These are phyloP conservation scores for Venturia oleaginea DNA, from an alignment of 2,329 filamentous ascomycete genomes.

Conservation along the genomic window DNA sequence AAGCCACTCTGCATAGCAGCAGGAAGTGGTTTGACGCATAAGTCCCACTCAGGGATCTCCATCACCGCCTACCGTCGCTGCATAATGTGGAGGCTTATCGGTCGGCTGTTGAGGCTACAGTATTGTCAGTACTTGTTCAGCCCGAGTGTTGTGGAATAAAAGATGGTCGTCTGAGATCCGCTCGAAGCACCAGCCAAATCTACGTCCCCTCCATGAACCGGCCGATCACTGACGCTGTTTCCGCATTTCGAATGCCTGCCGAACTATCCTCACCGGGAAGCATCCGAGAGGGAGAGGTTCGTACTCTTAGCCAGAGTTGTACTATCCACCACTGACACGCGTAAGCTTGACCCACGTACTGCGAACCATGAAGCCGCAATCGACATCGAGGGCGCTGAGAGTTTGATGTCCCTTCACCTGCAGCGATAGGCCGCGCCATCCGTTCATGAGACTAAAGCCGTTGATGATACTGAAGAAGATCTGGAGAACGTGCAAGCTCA, in stretches of 20 bases:
- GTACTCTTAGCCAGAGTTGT: slow-evolving; percentile 16
- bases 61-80: slow-evolving; percentile 16
- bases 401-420: slow-evolving; percentile 17
- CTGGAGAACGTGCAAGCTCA: slow-evolving; percentile 16
- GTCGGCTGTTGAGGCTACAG: slow-evolving; percentile 15
- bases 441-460: background rate
- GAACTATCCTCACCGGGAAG: slow-evolving; percentile 16
- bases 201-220: slow-evolving; percentile 15
- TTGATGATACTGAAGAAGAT: slow-evolving; percentile 18
- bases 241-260: slow-evolving; percentile 17
- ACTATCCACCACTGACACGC: slow-evolving; percentile 13
- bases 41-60: slow-evolving; percentile 15
- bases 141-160: slow-evolving; percentile 15
- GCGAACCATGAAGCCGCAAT: slow-evolving; percentile 16
- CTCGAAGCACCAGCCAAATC: slow-evolving; percentile 15
- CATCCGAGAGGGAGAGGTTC: slow-evolving; percentile 16
- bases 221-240: slow-evolving; percentile 17
- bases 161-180: slow-evolving; percentile 16
- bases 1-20: slow-evolving; percentile 16
- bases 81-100: too few species aligned
- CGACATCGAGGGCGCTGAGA: slow-evolving; percentile 17
- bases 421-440: slow-evolving; percentile 16
- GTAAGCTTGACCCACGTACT: slow-evolving; percentile 17
- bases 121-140: slow-evolving; percentile 17
- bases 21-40: slow-evolving; percentile 16